Base-by-base conservation (phyloP, 768 basidiomycete species). In the Suillus occidentalis region DNA sequence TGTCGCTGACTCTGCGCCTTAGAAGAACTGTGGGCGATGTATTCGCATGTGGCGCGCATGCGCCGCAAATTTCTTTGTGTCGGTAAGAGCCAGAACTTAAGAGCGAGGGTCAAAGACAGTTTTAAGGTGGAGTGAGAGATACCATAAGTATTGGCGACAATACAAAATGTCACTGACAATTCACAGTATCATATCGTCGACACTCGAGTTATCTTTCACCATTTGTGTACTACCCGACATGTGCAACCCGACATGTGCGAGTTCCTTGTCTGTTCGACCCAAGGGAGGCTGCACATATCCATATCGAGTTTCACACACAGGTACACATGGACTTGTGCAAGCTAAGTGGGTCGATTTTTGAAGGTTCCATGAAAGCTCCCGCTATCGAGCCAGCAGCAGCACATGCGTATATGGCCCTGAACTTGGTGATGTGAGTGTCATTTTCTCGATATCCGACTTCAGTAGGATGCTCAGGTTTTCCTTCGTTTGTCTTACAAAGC, bases 41-140 rank as follows among this genome's bases (percentile, higher is more conserved):
- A 84, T 72, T 79, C 81, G 52, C 81, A 89, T 73, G 88, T 88
- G 87, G 79, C 85, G 49, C 79, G 75, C 62, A 87, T 85, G 69
- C 77, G 87, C 45, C 72, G 78, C 62, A 87, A 83, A 74, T 83
- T 87, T 8, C 79, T 86, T 43, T 82, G 84, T 6, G 66, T 49
- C 0, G 73, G 75, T 37, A 72, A 64, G 49, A 70, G 77, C 3
- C 70, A 66, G n/a, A 77, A 74, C 49, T 72, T 77, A 31, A 76
- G 78, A 22, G 70, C 69, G 53, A 79, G 75, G 64, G 72, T 76
- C 47, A 81, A 79, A 39, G 69, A 66, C 55, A 68, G 74, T 66
- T 22, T 53, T 5, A 70, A 76, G 50, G 61, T 64, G 36, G 67
- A 67, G 40, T 76, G 25, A 55, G 39, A 37, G 37, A 6, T 16